These are phyloP conservation scores for Skeletonema potamos DNA, from an alignment of 108 stramenopile species.

Conservation along the genomic window DNA sequence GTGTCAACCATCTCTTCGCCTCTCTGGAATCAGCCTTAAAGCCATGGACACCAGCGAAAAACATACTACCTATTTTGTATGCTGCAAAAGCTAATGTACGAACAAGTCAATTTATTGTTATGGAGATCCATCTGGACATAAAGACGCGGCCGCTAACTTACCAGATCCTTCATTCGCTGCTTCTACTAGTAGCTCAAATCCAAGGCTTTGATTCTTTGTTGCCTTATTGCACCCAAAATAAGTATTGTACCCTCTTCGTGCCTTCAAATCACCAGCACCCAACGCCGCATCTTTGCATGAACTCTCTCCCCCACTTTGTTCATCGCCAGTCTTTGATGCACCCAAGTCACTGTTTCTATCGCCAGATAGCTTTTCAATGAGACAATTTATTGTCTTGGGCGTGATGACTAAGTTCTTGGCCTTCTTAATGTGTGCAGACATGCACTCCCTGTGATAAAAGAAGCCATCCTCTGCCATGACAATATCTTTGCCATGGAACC, in stretches of 20 bases:
- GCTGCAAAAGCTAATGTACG: constrained; percentile 10
- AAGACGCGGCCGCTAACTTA: not conserved
- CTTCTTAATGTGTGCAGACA: not conserved
- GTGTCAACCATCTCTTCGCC: constrained; percentile 5
- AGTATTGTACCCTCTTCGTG: constrained; percentile 4
- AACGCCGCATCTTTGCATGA: constrained; percentile 12
- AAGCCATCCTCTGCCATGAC: constrained; percentile 7
- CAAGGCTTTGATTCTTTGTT: constrained; percentile 9
- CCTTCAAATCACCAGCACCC: constrained; percentile 14
- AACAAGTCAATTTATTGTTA: not conserved
- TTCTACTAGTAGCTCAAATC: constrained; percentile 13
- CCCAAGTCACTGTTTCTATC: constrained; percentile 1
- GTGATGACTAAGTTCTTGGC: constrained; percentile 2
- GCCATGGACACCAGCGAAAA: constrained; percentile 10
- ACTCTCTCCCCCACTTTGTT: constrained; percentile 4
- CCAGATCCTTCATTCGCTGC: constrained; percentile 15
- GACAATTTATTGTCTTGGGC: constrained; percentile 8
- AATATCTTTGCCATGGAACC: not conserved
- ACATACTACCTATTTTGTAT: constrained; percentile 17
- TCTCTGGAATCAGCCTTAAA: constrained; percentile 5
- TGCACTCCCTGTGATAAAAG: constrained; percentile 1
- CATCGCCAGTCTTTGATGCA: constrained; percentile 8
- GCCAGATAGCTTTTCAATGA: constrained; percentile 1
- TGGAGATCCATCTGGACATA: not conserved
- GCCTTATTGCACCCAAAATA: constrained; percentile 9